Evolutionary conservation across 192 early-diverging fungal genomes (phyloP), one percentile per base, ranked within the genome.

Genomic region (Coemansia sp.): DNA sequence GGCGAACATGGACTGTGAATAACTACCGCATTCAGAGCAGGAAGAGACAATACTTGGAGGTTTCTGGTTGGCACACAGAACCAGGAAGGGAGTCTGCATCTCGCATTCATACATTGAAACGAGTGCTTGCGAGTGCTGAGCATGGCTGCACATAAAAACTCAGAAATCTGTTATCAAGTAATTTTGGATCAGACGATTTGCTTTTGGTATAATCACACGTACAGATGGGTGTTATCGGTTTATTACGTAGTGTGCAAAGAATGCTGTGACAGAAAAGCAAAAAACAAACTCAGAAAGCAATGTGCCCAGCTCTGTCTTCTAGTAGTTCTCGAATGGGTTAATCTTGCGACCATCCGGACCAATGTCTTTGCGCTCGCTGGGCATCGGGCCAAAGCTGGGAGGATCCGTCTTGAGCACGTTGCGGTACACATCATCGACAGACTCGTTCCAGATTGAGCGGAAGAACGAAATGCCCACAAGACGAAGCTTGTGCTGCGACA

Each of bases 341-440:
- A 74, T 72, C 66, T 66, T 68, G 69, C 78, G 78, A 15, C 78
- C 78, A 52, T 80, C 78, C n/a, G 78, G 78, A 1, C 73, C 73
- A 64, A 80, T 66, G 69, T 71, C 52, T 5, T 21, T 66, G 59
- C 63, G 71, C 41, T 68, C 61, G 45, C 19, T 18, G 13, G 71
- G 67, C 52, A 62, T 56, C 11, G 36, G 45, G 8, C 80, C 80
- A 37, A 61, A 82, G 56, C 62, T 74, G 39, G 80, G 80, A 19
- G 75, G 65, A 11, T 64, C 36, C 48, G 65, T 63, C 45, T 68
- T 65, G 40, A 82, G 72, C 42, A 77, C 62, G 13, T 82, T 68
- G 71, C 80, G 74, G 66, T 82, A 82, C 37, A 83, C 72, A 8
- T 49, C 65, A 54, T 83, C 80, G 12, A 83, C 80, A 12, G 80